A percentile compares a stretch with the other conserved stretches of the same genome.
Evolutionary conservation across 2,329 filamentous ascomycete genomes (phyloP).

Genomic region (Setomelanomma holmii): DNA sequence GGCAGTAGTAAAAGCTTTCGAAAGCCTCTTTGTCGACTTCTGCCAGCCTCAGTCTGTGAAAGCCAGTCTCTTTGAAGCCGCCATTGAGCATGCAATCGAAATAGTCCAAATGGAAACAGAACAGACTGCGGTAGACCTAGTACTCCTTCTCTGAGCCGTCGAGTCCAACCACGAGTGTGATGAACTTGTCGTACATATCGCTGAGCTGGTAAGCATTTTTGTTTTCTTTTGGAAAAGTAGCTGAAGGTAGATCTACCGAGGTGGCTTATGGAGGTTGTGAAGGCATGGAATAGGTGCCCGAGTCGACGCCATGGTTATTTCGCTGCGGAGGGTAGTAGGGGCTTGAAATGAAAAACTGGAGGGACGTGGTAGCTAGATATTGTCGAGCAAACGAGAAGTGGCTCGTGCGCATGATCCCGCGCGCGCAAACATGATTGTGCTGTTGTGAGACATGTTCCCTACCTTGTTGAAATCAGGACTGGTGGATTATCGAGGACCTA

Average conservation of each 20-base stretch:
- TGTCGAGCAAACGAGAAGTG: no score
- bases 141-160: not conserved
- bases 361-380: not conserved
- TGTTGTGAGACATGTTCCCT: no score
- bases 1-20: not conserved
- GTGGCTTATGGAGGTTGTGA: not conserved
- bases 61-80: not conserved
- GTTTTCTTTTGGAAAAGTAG: not conserved
- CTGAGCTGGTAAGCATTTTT: not conserved
- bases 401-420: no score
- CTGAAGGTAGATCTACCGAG: not conserved
- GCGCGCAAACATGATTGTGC: no score
- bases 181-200: not conserved
- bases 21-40: not conserved
- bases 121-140: not conserved
- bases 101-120: conserved; percentile 7
- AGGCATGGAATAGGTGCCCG: not conserved
- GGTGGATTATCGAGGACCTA: no score
- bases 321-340: not conserved
- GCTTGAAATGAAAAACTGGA: not conserved
- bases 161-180: not conserved
- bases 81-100: conserved; percentile 8
- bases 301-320: not conserved
- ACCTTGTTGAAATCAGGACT: no score
- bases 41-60: not conserved